Conservation (phyloP, 306 rosid species). For the Sicyos baderoa region DNA sequence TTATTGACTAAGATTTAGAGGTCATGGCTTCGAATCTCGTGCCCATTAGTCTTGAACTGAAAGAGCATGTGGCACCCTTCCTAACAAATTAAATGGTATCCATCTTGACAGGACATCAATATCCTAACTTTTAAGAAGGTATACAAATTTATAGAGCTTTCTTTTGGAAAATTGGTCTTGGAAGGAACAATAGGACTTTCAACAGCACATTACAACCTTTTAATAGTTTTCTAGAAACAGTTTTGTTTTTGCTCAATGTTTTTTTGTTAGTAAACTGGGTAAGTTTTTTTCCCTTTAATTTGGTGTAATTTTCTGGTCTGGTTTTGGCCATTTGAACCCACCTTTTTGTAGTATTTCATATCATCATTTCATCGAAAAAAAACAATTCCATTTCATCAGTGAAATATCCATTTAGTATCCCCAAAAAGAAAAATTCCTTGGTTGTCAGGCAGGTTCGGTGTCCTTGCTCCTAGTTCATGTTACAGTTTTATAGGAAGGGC, state of each 20-base stretch:
- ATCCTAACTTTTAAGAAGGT: not conserved
- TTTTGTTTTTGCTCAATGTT: not conserved
- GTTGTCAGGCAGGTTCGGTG: not conserved
- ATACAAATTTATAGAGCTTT: not conserved
- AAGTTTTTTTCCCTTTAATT: no score
- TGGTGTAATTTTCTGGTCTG: not conserved
- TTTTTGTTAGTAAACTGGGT: not conserved
- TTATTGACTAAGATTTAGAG: no score
- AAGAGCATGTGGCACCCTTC: not conserved
- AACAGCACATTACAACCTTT: not conserved
- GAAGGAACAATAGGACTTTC: not conserved
- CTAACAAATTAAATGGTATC: not conserved
- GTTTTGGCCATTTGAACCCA: not conserved
- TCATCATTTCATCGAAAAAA: not conserved
- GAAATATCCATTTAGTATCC: not conserved
- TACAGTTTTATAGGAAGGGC: not conserved
- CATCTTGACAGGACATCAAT: not conserved
- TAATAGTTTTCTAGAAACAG: not conserved
- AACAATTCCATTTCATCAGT: not conserved
- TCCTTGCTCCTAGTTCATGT: not conserved
- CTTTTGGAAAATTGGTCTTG: not conserved
- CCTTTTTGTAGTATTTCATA: not conserved
- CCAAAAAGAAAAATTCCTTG: not conserved
- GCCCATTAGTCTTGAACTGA: no score
- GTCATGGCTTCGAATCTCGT: no score